Evolutionary conservation across 2,329 filamentous ascomycete species (phyloP).

Genomic region (Aspergillus aculeatinus): DNA sequence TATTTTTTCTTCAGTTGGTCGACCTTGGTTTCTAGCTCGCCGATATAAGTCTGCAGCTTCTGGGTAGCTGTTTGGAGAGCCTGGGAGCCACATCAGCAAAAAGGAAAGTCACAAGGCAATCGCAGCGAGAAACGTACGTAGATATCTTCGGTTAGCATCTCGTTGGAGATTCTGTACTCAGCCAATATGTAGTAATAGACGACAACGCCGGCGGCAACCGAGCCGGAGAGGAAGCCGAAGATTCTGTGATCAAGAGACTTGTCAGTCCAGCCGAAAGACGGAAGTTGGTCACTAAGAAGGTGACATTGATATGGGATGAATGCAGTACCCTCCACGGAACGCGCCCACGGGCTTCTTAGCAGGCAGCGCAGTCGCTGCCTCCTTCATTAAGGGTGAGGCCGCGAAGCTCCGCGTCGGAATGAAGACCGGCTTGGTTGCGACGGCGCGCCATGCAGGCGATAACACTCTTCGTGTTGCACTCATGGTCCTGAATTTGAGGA

Average conservation of each 20-base stretch:
- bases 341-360: constrained; percentile 67
- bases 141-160: constrained; percentile 91
- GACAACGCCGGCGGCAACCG: constrained; percentile 71
- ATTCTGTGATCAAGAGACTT: constrained; percentile 54
- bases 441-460: constrained; percentile 18
- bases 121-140: constrained; percentile 66
- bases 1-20: constrained; percentile 68
- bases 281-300: not conserved
- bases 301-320: not conserved
- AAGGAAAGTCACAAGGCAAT: not conserved
- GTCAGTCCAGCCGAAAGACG: constrained; percentile 5
- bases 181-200: constrained; percentile 92
- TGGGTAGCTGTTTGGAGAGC: constrained; percentile 84
- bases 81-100: constrained; percentile 46
- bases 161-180: constrained; percentile 91
- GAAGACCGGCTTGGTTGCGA: constrained; percentile 21
- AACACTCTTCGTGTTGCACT: constrained; percentile 18
- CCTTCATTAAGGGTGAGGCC: constrained; percentile 36
- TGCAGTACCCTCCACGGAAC: constrained; percentile 67
- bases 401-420: constrained; percentile 33
- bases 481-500: constrained; percentile 8
- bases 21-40: constrained; percentile 76
- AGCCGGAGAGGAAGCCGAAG: constrained; percentile 87
- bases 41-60: constrained; percentile 79
- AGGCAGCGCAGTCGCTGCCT: constrained; percentile 47